Base-by-base conservation (phyloP, 2,329 filamentous ascomycete genomes). In the Pseudodiploospora longispora region DNA sequence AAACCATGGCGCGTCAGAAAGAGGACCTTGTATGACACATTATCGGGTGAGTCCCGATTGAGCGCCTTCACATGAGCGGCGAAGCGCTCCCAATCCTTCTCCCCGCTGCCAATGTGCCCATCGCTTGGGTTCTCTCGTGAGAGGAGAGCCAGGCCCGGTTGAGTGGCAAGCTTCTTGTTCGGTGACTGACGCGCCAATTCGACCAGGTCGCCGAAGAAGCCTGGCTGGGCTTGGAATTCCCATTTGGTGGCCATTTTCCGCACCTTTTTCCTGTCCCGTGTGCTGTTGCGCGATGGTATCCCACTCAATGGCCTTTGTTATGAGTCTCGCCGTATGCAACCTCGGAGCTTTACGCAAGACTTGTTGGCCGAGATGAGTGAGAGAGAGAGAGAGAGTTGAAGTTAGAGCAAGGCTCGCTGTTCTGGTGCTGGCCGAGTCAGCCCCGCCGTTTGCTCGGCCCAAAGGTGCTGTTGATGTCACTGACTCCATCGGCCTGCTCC, bases 1-100 rank as follows among this genome's bases (percentile, higher is more conserved):
- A 77, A 64, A 10, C 78, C 78, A 53, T 82, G 78, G 10, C 78
- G 69, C 27, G 73, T 77, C 46, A 80, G 61, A 47, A 64, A 69
- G 8, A 80, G 47, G 9, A 81, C 64, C 44, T 76, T 74, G 60
- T 79, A 82, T 10, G 55, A 58, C n/a, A 70, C 68, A 42, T 64
- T 67, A 4, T 59, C 51, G 0, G 66, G 60, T 3, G 65, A 62
- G 6, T 64, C 54, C 7, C 60, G 43, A 55, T 77, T 76, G 36
- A 79, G 58, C 28, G 63, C 60, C 4, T 60, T 54, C 29, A 81
- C 63, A 44, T 75, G 72, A 28, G 65, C 52, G 2, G 62, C 54
- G 32, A 81, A 72, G 10, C 72, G 67, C 43, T 67, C 62, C 78
- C 78, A 82, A 50, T 73, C 74, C 1, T 67, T 73, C 34, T 66